Base-by-base conservation (phyloP, 1,284 basidiomycete genomes). In the Cryptococcus sp. region DNA sequence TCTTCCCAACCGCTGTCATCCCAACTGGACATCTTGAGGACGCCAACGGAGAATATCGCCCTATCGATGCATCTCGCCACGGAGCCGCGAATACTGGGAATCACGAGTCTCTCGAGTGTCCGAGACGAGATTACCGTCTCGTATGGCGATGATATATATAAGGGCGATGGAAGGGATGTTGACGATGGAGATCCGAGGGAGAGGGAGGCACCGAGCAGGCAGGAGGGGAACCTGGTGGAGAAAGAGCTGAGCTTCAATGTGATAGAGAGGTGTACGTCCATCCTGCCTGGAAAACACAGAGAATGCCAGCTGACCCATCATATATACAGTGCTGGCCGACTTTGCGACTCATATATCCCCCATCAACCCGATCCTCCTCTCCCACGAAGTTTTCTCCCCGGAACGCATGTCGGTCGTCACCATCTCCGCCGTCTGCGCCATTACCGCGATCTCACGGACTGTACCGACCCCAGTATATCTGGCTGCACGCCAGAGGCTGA, bases 51-150 rank as follows among this genome's bases (percentile, higher is more conserved):
- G 15, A 51, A 23, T n/a, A 51, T 51, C 5, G 35, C 50, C 28
- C 50, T 51, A 11, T 51, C 50, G 15, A 42, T 38, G 9, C 50
- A 51, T 24, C 39, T 51, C n/a, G 50, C 50, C 36, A 51, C 50
- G 4, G 50, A 51, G 23, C 50, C 50, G 28, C 50, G 50, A 33
- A 51, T 51, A 35, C 16, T 51, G 21, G 50, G 50, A 13, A 23
- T 51, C 9, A 51, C 50, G 5, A 42, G 38, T 44, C 35, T 51
- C 18, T 51, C 50, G n/a, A 51, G 50, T 43, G 13, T 51, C 12
- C 20, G 50, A 16, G 50, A 51, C 28, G 50, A 51, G 21, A 51
- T 51, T 21, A 28, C 50, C 20, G 50, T 39, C 4, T 51, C 50
- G 6, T 51, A 43, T 33, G 50, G 50, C 18, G 15, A 8, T 13